phyloP scores from a whole-genome alignment of 129 eudicot genomes.

The Dittrichia graveolens region DNA sequence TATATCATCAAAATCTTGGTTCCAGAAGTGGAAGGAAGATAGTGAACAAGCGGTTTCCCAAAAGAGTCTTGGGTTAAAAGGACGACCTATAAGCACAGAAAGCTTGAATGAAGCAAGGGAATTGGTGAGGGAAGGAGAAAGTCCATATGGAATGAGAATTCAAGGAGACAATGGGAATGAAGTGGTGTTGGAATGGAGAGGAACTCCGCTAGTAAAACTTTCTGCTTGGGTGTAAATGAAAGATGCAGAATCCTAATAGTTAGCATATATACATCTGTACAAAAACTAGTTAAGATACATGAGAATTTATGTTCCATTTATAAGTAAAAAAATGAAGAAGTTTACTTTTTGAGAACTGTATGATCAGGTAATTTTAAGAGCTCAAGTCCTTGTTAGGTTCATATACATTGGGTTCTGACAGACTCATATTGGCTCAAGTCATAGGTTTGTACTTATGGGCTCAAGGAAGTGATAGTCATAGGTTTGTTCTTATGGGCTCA shows the following conservation, averaged over 20 bases:
- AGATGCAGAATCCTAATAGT: neutral
- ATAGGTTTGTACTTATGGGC: too few relatives aligned
- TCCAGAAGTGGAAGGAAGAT: slow-evolving; percentile 30
- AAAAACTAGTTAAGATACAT: neutral
- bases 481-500: too few relatives aligned
- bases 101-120: slow-evolving; percentile 42
- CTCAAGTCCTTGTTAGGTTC: too few relatives aligned
- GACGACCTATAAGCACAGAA: slow-evolving; percentile 22
- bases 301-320: too few relatives aligned
- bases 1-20: slow-evolving; percentile 14
- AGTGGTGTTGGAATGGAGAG: slow-evolving; percentile 47
- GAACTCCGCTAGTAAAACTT: slow-evolving; percentile 25
- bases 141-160: slow-evolving; percentile 32
- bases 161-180: slow-evolving; percentile 37
- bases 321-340: too few relatives aligned
- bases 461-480: too few relatives aligned
- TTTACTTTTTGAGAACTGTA: too few relatives aligned
- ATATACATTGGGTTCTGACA: too few relatives aligned
- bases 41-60: neutral
- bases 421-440: too few relatives aligned
- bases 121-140: slow-evolving; percentile 39
- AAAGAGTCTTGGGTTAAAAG: neutral
- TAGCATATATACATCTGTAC: neutral
- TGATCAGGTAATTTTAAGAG: too few relatives aligned
- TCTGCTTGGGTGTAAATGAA: neutral